phyloP scores from a whole-genome alignment of 805 yeast genomes.

The Nakazawaea pomicola region DNA sequence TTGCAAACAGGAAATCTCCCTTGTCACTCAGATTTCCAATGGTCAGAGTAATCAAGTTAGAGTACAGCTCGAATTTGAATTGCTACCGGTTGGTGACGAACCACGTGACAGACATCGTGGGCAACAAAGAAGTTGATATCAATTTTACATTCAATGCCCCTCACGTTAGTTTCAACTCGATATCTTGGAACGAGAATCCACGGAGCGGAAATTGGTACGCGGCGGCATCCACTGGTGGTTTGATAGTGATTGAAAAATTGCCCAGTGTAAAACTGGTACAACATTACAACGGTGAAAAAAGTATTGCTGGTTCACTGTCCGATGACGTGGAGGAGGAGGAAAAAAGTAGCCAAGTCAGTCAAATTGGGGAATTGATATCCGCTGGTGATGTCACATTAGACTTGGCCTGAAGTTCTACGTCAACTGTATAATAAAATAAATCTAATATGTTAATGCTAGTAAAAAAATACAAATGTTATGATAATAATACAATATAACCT shows the following conservation, averaged over 20 bases:
- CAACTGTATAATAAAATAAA: too few relatives aligned
- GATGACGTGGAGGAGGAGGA: neutral
- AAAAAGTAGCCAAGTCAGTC: neutral
- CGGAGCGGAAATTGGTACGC: conserved; percentile 44
- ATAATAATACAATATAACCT: neutral
- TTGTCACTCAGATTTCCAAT: conserved; percentile 4
- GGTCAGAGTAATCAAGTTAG: conserved; percentile 27
- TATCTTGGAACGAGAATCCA: conserved; percentile 55
- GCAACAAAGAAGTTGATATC: conserved; percentile 26
- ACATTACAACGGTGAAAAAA: conserved; percentile 3
- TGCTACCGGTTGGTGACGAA: conserved; percentile 36
- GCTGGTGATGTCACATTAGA: too few relatives aligned
- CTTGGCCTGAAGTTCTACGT: too few relatives aligned
- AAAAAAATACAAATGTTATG: neutral
- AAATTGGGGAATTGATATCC: too few relatives aligned
- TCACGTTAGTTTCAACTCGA: conserved; percentile 40
- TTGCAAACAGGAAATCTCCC: conserved; percentile 15
- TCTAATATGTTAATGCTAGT: neutral
- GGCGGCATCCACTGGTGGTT: conserved; percentile 46
- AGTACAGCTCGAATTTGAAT: conserved; percentile 32
- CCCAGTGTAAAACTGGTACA: neutral
- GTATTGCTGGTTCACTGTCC: too few relatives aligned
- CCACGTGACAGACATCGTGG: conserved; percentile 30
- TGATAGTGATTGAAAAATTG: conserved; percentile 40
- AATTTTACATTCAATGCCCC: conserved; percentile 39